phyloP scores from a whole-genome alignment of 2,329 filamentous ascomycete species.

The Chaetomiaceae sp. region DNA sequence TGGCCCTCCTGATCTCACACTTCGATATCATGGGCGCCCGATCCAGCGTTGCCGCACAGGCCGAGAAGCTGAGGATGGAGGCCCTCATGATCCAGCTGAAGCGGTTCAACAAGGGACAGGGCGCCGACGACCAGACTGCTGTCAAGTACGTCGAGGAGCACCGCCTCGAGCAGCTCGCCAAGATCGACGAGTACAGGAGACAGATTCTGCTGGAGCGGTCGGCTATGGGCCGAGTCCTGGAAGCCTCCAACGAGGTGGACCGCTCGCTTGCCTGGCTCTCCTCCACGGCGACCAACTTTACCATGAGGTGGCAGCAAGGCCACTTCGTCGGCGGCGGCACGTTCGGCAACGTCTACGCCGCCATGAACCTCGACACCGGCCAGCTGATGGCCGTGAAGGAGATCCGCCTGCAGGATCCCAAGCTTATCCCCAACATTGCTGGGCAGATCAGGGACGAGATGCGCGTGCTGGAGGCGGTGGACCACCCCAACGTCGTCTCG shows the following conservation, averaged over 20 bases:
- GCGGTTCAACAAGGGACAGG: slow-evolving; percentile 70
- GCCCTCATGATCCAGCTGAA: slow-evolving; percentile 71
- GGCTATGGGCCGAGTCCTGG: slow-evolving; percentile 82
- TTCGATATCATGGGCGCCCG: slow-evolving; percentile 99
- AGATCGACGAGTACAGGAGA: slow-evolving; percentile 73
- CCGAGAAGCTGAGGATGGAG: slow-evolving; percentile 84
- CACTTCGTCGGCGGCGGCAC: slow-evolving; percentile 95
- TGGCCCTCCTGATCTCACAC: slow-evolving; percentile 95
- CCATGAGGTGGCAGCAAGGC: slow-evolving; percentile 97
- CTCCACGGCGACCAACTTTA: slow-evolving; percentile 90
- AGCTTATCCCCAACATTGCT: slow-evolving; percentile 90
- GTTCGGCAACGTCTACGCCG: slow-evolving; percentile 95
- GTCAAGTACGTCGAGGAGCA: slow-evolving; percentile 68
- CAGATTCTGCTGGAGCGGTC: slow-evolving; percentile 81
- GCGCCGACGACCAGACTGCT: slow-evolving; percentile 80
- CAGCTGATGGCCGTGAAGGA: slow-evolving; percentile 99
- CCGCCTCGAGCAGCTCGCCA: slow-evolving; percentile 66
- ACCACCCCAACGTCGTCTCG: slow-evolving; percentile 95
- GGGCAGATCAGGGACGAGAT: slow-evolving; percentile 95
- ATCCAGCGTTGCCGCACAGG: slow-evolving; percentile 87
- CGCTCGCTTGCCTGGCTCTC: slow-evolving; percentile 90
- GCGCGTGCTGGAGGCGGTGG: slow-evolving; percentile 89
- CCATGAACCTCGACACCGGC: slow-evolving; percentile 93
- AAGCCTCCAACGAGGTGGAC: slow-evolving; percentile 93
- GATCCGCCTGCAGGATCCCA: slow-evolving; percentile 93